Conservation (phyloP, 352 stramenopile genomes). For the Phytophthora chlamydospora region DNA sequence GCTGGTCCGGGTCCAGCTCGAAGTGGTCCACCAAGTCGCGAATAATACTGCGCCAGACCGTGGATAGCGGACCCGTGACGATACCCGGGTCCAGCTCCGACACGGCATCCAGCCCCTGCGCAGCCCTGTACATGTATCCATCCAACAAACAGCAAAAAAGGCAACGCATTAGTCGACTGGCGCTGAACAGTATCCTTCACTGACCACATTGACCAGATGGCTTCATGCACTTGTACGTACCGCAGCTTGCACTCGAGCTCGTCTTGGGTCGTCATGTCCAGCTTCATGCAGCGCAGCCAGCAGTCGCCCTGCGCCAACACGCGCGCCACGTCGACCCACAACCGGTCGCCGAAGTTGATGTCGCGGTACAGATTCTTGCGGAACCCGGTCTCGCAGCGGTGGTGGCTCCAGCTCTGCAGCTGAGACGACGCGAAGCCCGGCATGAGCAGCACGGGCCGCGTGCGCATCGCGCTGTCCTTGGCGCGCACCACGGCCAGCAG, state of each 20-base stretch:
- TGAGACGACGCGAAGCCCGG: constrained; percentile 83
- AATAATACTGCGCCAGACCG: constrained; percentile 72
- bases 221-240: constrained; percentile 24
- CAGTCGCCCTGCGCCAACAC: constrained; percentile 77
- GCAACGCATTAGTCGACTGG: constrained; percentile 15
- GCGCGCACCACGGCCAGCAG: neutral
- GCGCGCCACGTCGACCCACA: constrained; percentile 79
- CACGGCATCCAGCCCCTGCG: constrained; percentile 63
- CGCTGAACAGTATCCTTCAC: constrained; percentile 4
- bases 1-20: constrained; percentile 62
- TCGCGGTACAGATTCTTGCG: constrained; percentile 82
- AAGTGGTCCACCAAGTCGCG: constrained; percentile 76
- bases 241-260: constrained; percentile 80
- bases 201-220: neutral
- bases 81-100: constrained; percentile 78
- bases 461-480: constrained; percentile 22
- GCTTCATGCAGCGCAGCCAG: constrained; percentile 80
- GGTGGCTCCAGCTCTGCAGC: constrained; percentile 73
- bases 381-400: constrained; percentile 62
- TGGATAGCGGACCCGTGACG: constrained; percentile 76
- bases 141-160: constrained; percentile 21
- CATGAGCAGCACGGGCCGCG: constrained; percentile 72
- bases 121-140: constrained; percentile 36
- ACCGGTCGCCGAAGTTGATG: constrained; percentile 74
- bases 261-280: constrained; percentile 69